Evolutionary conservation across 169 alveolate species (phyloP), one percentile per base, ranked within the genome.

Genomic region (Eimeria zaria): DNA sequence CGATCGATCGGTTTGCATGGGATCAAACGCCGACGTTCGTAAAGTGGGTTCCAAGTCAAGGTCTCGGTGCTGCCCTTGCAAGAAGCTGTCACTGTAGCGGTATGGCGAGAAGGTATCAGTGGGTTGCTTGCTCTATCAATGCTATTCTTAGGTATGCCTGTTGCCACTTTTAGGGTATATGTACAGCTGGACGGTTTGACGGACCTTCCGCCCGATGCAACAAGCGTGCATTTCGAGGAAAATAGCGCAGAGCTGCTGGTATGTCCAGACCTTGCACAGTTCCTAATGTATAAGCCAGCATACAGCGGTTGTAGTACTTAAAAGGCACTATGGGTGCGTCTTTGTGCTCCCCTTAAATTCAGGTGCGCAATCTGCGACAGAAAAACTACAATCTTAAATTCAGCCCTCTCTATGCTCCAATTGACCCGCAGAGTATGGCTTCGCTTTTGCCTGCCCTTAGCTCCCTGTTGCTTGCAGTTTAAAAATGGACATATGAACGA

Each of bases 1-100:
- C 93, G 33, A 41, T 87, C 46, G 93, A 87, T 20, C 33, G 93
- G 51, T 87, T 87, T 87, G 93, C 81, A 2, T 87, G 93, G 93
- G 93, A 87, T 60, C 93, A 87, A 41, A 87, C 93, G 24, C 53
- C 81, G 18, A 33, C 69, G 22, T 64, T 87, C 22, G 93, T 87
- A 39, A 87, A 87, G 93, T 87, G 93, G 67, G 93, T n/a, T 46
- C 76, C 44, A 33, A 12, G 14, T 30, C 24, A 24, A 83, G 46
- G 55, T n/a, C 1, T 20, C 36, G 46, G 4, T 39, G 78, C 36
- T 33, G 81, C 48, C 30, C 36, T 27, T 3, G 8, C 27, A 22
- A 1, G 11, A 1, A 30, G 81, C 36, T 36, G 51, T 36, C 81
- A 18, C 81, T 71, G 81, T 3, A 71, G 53, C 81, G 30, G 6